Percentiles rank a stretch among this genome's conserved stretches.
Conservation (phyloP, 805 yeast genomes). For the Metschnikowia borealis region DNA sequence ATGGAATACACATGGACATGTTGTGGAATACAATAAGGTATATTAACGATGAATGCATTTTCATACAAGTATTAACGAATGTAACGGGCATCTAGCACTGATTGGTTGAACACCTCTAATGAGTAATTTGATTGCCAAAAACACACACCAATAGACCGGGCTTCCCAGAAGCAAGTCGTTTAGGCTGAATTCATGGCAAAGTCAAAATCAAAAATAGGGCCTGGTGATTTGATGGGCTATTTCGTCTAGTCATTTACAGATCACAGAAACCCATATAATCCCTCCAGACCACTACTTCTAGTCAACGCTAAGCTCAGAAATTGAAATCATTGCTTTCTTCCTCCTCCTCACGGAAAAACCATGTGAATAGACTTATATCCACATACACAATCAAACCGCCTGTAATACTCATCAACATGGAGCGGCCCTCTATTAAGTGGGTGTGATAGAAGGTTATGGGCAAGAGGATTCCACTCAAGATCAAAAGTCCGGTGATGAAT, state of each 20-base stretch:
- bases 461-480: conserved; percentile 43
- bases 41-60: too few relatives aligned
- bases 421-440: conserved; percentile 33
- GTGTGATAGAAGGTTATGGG: conserved; percentile 41
- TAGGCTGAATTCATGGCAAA: not conserved
- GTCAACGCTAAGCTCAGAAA: conserved; percentile 20
- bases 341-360: conserved; percentile 44
- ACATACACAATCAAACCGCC: conserved; percentile 45
- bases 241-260: too few relatives aligned
- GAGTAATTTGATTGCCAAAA: not conserved
- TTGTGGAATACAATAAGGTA: not conserved
- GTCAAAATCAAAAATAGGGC: not conserved
- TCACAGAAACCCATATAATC: not conserved
- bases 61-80: not conserved
- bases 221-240: not conserved
- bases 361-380: conserved; percentile 41
- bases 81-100: not conserved
- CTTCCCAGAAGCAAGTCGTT: not conserved
- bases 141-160: not conserved
- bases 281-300: not conserved
- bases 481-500: conserved; percentile 36
- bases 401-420: conserved; percentile 40
- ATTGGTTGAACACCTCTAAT: not conserved
- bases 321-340: conserved; percentile 45
- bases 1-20: not conserved